Base-by-base conservation (phyloP, 768 basidiomycete species). In the Russula sp. region DNA sequence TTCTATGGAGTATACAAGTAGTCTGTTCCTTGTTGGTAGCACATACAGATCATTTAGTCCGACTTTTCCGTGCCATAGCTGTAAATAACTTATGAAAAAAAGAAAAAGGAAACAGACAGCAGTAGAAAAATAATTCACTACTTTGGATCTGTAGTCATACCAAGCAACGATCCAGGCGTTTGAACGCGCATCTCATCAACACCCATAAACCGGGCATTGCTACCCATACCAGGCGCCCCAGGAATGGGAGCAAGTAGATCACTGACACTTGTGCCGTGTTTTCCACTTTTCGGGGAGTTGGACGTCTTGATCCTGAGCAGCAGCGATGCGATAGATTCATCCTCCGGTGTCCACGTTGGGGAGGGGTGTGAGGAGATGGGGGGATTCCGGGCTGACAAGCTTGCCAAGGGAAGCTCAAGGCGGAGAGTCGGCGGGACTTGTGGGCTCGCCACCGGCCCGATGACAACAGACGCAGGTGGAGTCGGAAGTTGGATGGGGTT, bases 301-400 rank as follows among this genome's bases (percentile, higher is more conserved):
- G 63, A 59, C 13, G 58, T 53, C 53, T 58, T 61, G 53, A 67
- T 65, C 53, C 61, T 61, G 48, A 67, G 64, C 39, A 67, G 60
- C n/a, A 67, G 46, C 5, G 64, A 65, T 8, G 66, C 66, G 14
- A 56, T 35, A 2, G 64, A 65, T 48, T 67, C 66, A 13, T 67
- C 66, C 49, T 67, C 66, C 4, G 64, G 64, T 34, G 66, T 65
- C 66, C 66, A 67, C 25, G 66, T 50, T 7, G 64, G 64, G 22
- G 66, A 65, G 11, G 59, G 34, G 7, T 53, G 39, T 29, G 53
- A 7, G 3, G 56, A 29, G 42, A 34, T 1, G 5, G 53, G 36
- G 7, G 11, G 2, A 36, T 32, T 49, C 35, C 53, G 52, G 35
- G 42, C 2, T 13, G 54, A 35, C 36, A 59, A 18, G 38, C 55